Evolutionary conservation across 1,139 yeast genomes (phyloP), one percentile per base, ranked within the genome.

Genomic region (Geotrichum restrictum): DNA sequence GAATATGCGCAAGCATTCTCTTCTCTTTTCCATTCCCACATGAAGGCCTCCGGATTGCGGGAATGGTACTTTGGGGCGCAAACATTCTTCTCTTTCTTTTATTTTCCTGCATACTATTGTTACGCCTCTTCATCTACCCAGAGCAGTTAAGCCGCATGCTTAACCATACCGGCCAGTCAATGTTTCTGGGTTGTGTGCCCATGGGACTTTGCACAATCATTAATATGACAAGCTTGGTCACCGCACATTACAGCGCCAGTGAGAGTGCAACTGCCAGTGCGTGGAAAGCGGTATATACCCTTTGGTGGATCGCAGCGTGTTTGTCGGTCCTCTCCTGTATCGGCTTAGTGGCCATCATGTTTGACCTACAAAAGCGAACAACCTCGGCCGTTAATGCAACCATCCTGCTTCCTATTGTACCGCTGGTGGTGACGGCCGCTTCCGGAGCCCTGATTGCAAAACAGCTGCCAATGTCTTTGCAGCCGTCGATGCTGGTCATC

Each of bases 181-280:
- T 82, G 3, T 86, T 81, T 61, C 71, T 87, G 73, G 96, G 95
- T 2, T 82, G 91, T 58, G 77, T 78, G 52, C 83, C 88, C 13
- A 88, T 88, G 96, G 95, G 88, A 0, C 74, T 75, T 56, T 76
- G 80, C 18, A 81, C 95, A 1, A 68, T 88, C 56, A 74, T 84
- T 47, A 83, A 81, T 63, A 76, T 78, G 68, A 68, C 80, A 19
- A 69, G 70, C 43, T 67, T 68, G 49, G 64, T 79, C 13, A 24
- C 60, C 49, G 60, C 63, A 24, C 57, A 62, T n/a, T 29, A 55
- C 38, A 67, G 65, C 10, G 61, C 69, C 64, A 24, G 8, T 24
- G 5, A 5, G 5, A 8, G 8, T 24, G 29, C 7, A 8, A 5
- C 29, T 24, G 29, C 29, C 8, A 24, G 29, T 24, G 52, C 58